These are phyloP conservation scores for Agarophyton chilense DNA, from an alignment of 23 red algal species.

Conservation along the genomic window DNA sequence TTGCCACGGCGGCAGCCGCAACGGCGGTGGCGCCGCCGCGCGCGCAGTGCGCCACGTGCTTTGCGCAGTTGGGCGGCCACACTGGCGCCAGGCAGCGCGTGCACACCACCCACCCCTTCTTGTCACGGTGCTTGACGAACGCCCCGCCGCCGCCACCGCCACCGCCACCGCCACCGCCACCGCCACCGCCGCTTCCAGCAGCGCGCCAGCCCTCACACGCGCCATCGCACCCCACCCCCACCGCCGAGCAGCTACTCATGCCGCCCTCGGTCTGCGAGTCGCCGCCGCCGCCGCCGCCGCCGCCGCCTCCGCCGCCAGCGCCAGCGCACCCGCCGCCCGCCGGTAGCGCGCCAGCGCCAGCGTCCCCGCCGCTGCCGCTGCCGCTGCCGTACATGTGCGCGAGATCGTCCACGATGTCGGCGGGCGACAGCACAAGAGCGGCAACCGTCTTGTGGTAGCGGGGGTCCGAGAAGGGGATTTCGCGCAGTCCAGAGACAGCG, in stretches of 20 bases:
- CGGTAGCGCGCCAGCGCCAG: not conserved
- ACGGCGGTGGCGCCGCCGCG: not conserved
- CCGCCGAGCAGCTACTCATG: not conserved
- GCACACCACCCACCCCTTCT: slow-evolving; percentile 84
- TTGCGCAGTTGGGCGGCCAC: slow-evolving; percentile 82
- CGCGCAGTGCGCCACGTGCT: slow-evolving; percentile 48
- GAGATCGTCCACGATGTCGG: slow-evolving; percentile 34
- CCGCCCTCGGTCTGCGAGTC: not conserved
- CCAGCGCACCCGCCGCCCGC: not conserved
- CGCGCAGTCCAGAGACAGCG: not conserved
- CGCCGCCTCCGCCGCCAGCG: not conserved
- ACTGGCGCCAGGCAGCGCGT: slow-evolving; percentile 48
- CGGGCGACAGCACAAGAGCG: slow-evolving; percentile 16
- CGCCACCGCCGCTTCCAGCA: not conserved
- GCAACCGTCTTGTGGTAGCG: slow-evolving; percentile 38
- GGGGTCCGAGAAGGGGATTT: slow-evolving; percentile 32
- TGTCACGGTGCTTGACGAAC: slow-evolving; percentile 61
- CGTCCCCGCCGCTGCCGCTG: no score
- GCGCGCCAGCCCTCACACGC: not conserved
- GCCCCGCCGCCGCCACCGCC: not conserved
- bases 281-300: not conserved
- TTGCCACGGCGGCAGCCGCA: no score
- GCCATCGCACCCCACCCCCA: not conserved
- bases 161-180: not conserved
- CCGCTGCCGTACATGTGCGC: slow-evolving; percentile 33